Evolutionary conservation across 768 basidiomycete species (phyloP).

Genomic region (Pholiota molesta): DNA sequence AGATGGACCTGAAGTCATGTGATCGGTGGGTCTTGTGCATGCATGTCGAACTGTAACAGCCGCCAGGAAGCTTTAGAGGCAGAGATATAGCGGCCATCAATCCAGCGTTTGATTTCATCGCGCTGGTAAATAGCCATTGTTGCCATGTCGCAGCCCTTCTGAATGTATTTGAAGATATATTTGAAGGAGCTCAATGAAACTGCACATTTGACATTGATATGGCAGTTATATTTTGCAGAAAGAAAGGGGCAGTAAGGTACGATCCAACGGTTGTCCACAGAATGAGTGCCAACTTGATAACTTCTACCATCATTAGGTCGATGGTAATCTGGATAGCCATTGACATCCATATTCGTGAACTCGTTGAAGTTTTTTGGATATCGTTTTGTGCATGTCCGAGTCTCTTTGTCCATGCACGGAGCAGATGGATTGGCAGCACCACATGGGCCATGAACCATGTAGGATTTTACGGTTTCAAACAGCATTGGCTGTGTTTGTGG

Average conservation of each 20-base stretch:
- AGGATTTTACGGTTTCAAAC: constrained; percentile 38
- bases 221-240: constrained; percentile 32
- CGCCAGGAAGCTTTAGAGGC: constrained; percentile 36
- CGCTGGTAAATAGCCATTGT: too few relatives aligned
- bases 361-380: too few relatives aligned
- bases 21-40: constrained; percentile 41
- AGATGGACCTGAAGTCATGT: constrained; percentile 46
- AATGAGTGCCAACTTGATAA: too few relatives aligned
- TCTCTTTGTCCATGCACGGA: too few relatives aligned
- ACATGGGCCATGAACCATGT: constrained; percentile 56
- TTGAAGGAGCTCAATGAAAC: neutral
- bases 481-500: constrained; percentile 42
- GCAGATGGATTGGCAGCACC: constrained; percentile 22
- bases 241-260: constrained; percentile 44
- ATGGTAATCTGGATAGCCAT: too few relatives aligned
- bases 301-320: too few relatives aligned
- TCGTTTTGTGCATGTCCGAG: too few relatives aligned
- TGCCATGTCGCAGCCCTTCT: too few relatives aligned
- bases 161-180: constrained; percentile 1
- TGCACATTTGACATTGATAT: neutral
- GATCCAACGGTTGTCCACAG: constrained; percentile 37
- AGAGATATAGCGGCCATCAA: too few relatives aligned
- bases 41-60: constrained; percentile 35
- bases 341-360: too few relatives aligned
- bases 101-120: too few relatives aligned